A percentile compares a stretch with the other conserved stretches of the same genome.
phyloP scores from a whole-genome alignment of 352 stramenopile species.

The Blastocystis hominis region DNA sequence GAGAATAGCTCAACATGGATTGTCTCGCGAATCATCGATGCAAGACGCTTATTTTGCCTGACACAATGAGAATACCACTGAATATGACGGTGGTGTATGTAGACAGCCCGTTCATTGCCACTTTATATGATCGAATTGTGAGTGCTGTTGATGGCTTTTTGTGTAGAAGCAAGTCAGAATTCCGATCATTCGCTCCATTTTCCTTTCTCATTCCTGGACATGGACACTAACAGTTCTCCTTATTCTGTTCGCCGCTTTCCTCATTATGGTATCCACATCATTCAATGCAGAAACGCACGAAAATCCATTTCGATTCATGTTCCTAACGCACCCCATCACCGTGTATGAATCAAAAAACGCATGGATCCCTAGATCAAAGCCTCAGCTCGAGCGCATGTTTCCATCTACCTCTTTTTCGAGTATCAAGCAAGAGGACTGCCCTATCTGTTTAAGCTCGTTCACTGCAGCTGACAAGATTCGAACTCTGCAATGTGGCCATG shows the following conservation, averaged over 20 bases:
- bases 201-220: background rate
- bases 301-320: background rate
- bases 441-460: slow-evolving; percentile 13
- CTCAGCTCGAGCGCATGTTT: slow-evolving; percentile 2
- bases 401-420: background rate
- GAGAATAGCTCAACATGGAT: background rate
- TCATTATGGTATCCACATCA: background rate
- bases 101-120: background rate
- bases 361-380: background rate
- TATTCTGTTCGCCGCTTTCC: slow-evolving; percentile 27
- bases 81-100: background rate
- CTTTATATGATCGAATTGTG: background rate
- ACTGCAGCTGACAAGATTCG: background rate
- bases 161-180: background rate
- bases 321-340: background rate
- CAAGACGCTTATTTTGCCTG: background rate
- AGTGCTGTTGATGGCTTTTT: background rate
- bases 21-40: background rate
- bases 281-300: background rate
- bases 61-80: background rate
- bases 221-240: background rate
- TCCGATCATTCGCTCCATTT: background rate
- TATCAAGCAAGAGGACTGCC: background rate
- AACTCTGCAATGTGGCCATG: background rate
- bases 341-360: background rate